Evolutionary conservation across 768 basidiomycete species (phyloP), one percentile per base, ranked within the genome.

Genomic region (Leucosporidium creatinivorum): DNA sequence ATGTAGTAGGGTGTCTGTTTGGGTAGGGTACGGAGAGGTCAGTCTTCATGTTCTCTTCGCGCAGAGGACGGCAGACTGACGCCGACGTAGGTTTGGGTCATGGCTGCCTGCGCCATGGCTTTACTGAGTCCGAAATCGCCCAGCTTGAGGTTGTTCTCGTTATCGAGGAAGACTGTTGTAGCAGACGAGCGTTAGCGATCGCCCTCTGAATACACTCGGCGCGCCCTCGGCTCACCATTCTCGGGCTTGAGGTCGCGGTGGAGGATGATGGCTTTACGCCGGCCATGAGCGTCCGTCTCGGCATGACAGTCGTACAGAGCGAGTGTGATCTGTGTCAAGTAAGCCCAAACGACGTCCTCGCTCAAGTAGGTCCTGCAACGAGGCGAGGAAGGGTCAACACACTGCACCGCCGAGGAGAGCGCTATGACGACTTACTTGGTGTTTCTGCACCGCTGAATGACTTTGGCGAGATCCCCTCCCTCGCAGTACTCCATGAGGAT

Each of bases 401-500:
- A 36, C 51, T n/a, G 19, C 33, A 23, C 21, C 48, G 19, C 25
- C 61, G 30, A 58, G 18, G 8, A 30, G 5, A 23, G 8, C 17
- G 5, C 23, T 21, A 23, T 23, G n/a, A 21, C 50, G 13, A 3
- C 65, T 28, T 18, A 68, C 66, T 70, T 51, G 70, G 73, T 70
- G 75, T 75, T 56, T 70, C 78, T 33, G 61, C 71, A 74, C 54
- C 78, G 75, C 75, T 91, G 89, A 78, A 98, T 96, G 75, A 96
- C 79, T 47, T 84, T 81, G 1, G 90, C 90, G 62, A 99, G 84
- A 80, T 99, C 96, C 18, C 96, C 96, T 26, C 93, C 93, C 7
- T 91, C 93, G 76, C 96, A 99, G 77, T 91, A 98, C 80, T 99
- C 96, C 96, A 98, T 99, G 73, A 98, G 83, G 69, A 99, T 97